phyloP scores from a whole-genome alignment of 352 stramenopile genomes.

The Globisporangium camurandrum region DNA sequence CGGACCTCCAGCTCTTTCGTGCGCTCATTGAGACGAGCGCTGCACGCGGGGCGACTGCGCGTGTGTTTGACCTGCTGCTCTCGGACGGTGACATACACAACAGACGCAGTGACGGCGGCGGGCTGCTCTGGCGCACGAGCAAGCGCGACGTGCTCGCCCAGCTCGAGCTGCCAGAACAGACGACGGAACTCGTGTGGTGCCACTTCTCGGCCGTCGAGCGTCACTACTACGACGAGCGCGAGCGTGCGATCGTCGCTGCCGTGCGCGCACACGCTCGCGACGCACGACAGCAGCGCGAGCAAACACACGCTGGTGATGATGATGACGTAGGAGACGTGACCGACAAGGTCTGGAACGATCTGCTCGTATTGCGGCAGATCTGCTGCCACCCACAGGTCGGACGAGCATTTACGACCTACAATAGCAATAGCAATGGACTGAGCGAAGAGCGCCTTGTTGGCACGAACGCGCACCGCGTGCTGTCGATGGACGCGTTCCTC shows the following conservation, averaged over 20 bases:
- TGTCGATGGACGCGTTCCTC: slow-evolving; percentile 82
- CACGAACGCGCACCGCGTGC: slow-evolving; percentile 16
- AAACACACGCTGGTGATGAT: too few relatives aligned
- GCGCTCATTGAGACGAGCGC: slow-evolving; percentile 29
- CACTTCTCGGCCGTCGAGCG: slow-evolving; percentile 67
- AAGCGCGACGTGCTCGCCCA: slow-evolving; percentile 71
- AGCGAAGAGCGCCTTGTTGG: neutral
- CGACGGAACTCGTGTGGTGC: slow-evolving; percentile 51
- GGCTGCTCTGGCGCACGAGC: slow-evolving; percentile 67
- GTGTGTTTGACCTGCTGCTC: slow-evolving; percentile 41
- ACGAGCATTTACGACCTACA: slow-evolving; percentile 15
- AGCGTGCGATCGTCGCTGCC: slow-evolving; percentile 34
- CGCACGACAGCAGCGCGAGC: too few relatives aligned
- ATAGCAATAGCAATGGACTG: neutral
- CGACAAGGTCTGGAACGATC: slow-evolving; percentile 45
- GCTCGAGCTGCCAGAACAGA: slow-evolving; percentile 49
- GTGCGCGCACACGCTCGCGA: slow-evolving; percentile 28
- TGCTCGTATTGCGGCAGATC: slow-evolving; percentile 84
- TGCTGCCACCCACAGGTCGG: slow-evolving; percentile 91
- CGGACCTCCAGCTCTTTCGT: slow-evolving; percentile 32
- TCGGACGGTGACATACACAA: slow-evolving; percentile 25
- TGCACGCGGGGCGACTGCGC: slow-evolving; percentile 25
- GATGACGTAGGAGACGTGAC: slow-evolving; percentile 13
- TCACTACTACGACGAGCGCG: slow-evolving; percentile 70
- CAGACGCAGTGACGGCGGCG: slow-evolving; percentile 17